Evolutionary conservation across 1,284 basidiomycete genomes (phyloP).

Genomic region (Melampsora larici-populina): DNA sequence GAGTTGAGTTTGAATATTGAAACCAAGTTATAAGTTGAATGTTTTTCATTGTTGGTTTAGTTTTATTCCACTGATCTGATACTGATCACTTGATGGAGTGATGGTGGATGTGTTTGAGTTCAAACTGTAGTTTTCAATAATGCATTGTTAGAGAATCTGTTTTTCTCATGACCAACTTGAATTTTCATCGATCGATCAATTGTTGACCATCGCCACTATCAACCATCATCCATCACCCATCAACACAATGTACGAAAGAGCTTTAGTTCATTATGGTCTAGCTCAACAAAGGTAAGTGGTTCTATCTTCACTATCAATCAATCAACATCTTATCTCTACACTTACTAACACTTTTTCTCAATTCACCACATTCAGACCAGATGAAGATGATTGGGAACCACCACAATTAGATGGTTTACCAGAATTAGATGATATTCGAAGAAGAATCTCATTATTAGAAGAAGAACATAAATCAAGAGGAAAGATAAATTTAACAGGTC

Average conservation of each 20-base stretch:
- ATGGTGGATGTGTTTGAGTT: too few species aligned
- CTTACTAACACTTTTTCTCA: not conserved
- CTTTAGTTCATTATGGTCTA: slow-evolving; percentile 36
- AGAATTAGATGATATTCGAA: slow-evolving; percentile 28
- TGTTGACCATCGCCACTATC: too few species aligned
- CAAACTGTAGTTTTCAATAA: too few species aligned
- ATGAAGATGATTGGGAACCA: slow-evolving; percentile 43
- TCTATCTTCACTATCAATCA: not conserved
- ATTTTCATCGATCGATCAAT: too few species aligned
- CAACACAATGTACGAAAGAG: slow-evolving; percentile 32
- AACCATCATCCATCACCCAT: not conserved
- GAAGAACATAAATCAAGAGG: slow-evolving; percentile 41
- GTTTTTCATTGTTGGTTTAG: too few species aligned
- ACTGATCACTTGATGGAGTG: too few species aligned
- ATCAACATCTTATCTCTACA: not conserved
- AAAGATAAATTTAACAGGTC: slow-evolving; percentile 36
- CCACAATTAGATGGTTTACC: slow-evolving; percentile 41
- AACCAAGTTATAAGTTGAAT: too few species aligned
- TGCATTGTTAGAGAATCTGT: too few species aligned
- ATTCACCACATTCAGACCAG: slow-evolving; percentile 15
- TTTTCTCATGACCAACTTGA: too few species aligned
- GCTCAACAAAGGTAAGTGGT: slow-evolving; percentile 36
- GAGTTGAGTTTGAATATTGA: too few species aligned
- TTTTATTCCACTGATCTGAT: too few species aligned
- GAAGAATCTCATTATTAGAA: slow-evolving; percentile 20